Evolutionary conservation across 163 green algal genomes (phyloP).

Genomic region (Chloroidium sp.): DNA sequence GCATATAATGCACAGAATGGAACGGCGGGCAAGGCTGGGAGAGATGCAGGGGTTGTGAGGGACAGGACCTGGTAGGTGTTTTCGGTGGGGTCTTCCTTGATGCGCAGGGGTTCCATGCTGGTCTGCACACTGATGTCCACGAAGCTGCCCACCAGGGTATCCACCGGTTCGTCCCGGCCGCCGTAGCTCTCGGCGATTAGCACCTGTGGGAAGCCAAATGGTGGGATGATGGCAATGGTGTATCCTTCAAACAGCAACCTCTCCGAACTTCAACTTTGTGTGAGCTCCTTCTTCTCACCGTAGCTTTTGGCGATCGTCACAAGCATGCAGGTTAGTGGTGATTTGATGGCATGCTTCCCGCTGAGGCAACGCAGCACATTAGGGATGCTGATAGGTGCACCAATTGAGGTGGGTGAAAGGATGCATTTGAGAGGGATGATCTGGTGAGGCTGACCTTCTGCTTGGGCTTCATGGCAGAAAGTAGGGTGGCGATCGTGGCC

Average conservation of each 20-base stretch:
- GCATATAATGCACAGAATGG: no score
- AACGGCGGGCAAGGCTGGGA: no score
- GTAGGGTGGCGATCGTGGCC: slow-evolving; percentile 53
- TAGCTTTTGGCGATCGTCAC: no score
- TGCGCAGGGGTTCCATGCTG: slow-evolving; percentile 52
- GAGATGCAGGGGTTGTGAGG: no score
- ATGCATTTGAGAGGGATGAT: not conserved
- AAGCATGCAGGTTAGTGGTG: no score
- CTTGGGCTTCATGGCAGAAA: slow-evolving; percentile 72
- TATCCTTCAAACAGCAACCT: no score
- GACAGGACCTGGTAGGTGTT: slow-evolving; percentile 27
- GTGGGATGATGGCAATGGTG: no score
- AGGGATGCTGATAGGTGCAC: no score
- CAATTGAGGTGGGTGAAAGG: not conserved
- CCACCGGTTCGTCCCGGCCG: slow-evolving; percentile 87
- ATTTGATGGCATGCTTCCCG: no score
- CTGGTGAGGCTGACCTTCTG: slow-evolving; percentile 43
- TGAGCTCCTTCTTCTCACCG: no score
- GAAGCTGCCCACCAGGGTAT: slow-evolving; percentile 61
- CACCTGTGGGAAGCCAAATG: slow-evolving; percentile 28
- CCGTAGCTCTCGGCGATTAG: slow-evolving; percentile 85
- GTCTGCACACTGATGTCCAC: slow-evolving; percentile 39
- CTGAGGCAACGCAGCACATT: no score
- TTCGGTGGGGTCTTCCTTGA: slow-evolving; percentile 66
- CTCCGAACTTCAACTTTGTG: no score